These are phyloP conservation scores for Pyricularia sp. DNA, from an alignment of 2,329 filamentous ascomycete genomes.

Conservation along the genomic window DNA sequence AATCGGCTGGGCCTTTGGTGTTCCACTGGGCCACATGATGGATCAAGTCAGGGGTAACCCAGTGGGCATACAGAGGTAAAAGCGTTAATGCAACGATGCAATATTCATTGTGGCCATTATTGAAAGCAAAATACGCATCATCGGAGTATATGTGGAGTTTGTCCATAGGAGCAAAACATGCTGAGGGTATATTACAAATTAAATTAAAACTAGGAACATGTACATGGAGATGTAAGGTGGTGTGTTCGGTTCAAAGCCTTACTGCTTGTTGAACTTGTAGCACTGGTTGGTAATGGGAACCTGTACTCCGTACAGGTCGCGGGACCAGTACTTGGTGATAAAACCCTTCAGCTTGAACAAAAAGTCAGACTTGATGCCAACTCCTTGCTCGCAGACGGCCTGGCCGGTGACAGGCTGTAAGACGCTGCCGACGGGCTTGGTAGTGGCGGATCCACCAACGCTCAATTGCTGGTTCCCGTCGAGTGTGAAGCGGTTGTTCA, in stretches of 20 bases:
- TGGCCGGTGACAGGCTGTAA: not conserved
- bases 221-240: not conserved
- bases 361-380: conserved; percentile 17
- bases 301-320: conserved; percentile 15
- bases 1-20: too few species aligned
- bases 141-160: too few species aligned
- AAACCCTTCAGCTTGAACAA: conserved; percentile 15
- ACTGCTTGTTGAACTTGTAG: conserved; percentile 8
- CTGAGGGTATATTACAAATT: not conserved
- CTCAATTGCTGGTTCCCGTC: conserved; percentile 11
- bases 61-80: too few species aligned
- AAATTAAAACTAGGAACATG: not conserved
- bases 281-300: conserved; percentile 18
- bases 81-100: too few species aligned
- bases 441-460: conserved; percentile 7
- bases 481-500: conserved; percentile 16
- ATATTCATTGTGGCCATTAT: too few species aligned
- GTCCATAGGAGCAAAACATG: too few species aligned
- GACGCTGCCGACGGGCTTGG: conserved; percentile 1
- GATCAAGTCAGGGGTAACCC: too few species aligned
- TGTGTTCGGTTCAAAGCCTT: not conserved
- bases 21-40: too few species aligned
- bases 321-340: conserved; percentile 18
- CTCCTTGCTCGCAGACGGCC: conserved; percentile 14
- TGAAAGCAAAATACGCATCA: too few species aligned